Conservation (phyloP, 352 stramenopile genomes). For the Pythium insidiosum region DNA sequence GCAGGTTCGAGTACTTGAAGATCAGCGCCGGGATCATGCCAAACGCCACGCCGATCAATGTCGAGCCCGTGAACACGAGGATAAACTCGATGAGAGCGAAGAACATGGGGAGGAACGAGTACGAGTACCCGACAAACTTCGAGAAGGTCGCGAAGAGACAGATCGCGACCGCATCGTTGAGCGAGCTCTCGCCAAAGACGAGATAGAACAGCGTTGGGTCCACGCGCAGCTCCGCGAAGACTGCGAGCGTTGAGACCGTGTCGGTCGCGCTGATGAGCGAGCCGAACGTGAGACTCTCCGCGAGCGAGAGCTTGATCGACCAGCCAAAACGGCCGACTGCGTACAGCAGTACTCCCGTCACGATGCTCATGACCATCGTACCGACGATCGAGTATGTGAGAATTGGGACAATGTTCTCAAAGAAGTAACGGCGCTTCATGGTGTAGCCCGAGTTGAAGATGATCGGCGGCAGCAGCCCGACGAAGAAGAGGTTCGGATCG, state of each 20-base stretch:
- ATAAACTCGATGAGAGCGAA: constrained; percentile 86
- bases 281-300: constrained; percentile 88
- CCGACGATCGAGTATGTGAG: constrained; percentile 86
- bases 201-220: constrained; percentile 93
- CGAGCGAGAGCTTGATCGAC: constrained; percentile 74
- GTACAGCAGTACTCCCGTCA: constrained; percentile 76
- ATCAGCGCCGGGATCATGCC: constrained; percentile 80
- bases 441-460: constrained; percentile 94
- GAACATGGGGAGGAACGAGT: constrained; percentile 68
- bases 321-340: constrained; percentile 47
- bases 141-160: constrained; percentile 91
- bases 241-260: constrained; percentile 87
- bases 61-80: constrained; percentile 85
- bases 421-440: constrained; percentile 89
- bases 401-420: constrained; percentile 88
- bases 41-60: constrained; percentile 80
- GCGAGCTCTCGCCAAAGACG: constrained; percentile 92
- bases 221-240: constrained; percentile 87
- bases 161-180: constrained; percentile 93
- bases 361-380: constrained; percentile 86
- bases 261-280: constrained; percentile 92
- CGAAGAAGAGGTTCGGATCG: constrained; percentile 90
- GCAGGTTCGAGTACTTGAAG: constrained; percentile 89
- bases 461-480: constrained; percentile 89
- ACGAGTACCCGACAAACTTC: constrained; percentile 87